Base-by-base conservation (phyloP, 805 yeast genomes). In the Wickerhamia fluorescens region DNA sequence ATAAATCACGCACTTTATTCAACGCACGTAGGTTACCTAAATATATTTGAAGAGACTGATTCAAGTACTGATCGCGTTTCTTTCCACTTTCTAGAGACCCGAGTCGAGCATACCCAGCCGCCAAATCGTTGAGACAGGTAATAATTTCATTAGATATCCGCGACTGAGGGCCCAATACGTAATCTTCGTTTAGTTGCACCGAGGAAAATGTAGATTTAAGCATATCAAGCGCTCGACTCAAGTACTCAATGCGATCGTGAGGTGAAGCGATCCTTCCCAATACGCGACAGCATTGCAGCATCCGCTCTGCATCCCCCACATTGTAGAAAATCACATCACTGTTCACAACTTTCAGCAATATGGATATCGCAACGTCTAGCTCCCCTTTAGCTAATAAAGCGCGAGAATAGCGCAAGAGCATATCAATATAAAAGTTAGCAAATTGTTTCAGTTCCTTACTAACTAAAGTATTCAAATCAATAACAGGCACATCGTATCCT, bases 381-480 rank as follows among this genome's bases (percentile, higher is more conserved):
- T 57, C 44, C 17, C 66, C 67, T 32, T 62, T 61, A 14, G 69
- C 66, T 20, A 63, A 45, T 20, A 63, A 42, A 11, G 68, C 58
- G 30, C 50, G 51, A 21, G 66, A 53, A 41, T 63, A 63, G 17
- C 70, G 42, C 25, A 61, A 44, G 18, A 61, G 56, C 20, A 63
- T 58, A 37, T 63, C 68, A 24, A 62, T 51, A 36, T 63, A 63
- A 44, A 63, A 63, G 42, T 63, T 61, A 18, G 66, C 47, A 36
- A 61, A 58, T 8, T 36, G 44, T 12, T 40, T 37, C 7, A 62
- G 56, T 25, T 54, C 53, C 18, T 45, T 40, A 30, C 45, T 33
- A 7, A 60, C 33, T 34, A 63, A 46, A 14, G 40, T 44, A 10
- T 53, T 45, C 1, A 61, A 42, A 25, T 44, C 43, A n/a, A 63